Percentiles rank a stretch among this genome's conserved stretches.
phyloP scores from a whole-genome alignment of 1,284 basidiomycete genomes.

The Amanita bisporigera region DNA sequence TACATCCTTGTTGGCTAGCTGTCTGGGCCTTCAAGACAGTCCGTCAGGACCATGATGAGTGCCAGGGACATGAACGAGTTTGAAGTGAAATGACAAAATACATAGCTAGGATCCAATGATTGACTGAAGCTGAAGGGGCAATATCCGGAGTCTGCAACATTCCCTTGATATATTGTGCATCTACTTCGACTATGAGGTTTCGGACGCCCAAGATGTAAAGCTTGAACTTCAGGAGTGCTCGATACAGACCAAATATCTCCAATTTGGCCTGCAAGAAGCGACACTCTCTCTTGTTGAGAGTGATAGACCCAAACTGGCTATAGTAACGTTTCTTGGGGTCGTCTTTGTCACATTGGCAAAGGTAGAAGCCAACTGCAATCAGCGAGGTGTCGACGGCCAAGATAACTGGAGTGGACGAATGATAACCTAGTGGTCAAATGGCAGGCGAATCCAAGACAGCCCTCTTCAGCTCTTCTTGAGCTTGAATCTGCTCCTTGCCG shows the following conservation, averaged over 20 bases:
- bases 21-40: too few species aligned
- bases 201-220: too few species aligned
- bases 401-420: conserved; percentile 27
- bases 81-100: conserved; percentile 45
- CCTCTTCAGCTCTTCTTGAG: too few species aligned
- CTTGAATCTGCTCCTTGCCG: too few species aligned
- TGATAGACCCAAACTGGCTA: conserved; percentile 44
- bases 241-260: too few species aligned
- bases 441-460: too few species aligned
- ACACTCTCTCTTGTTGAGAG: conserved; percentile 43
- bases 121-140: conserved; percentile 43
- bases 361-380: conserved; percentile 43
- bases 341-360: conserved; percentile 36
- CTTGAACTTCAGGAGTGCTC: too few species aligned
- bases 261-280: too few species aligned
- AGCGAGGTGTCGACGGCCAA: conserved; percentile 43
- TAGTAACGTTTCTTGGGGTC: conserved; percentile 23
- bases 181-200: conserved; percentile 47
- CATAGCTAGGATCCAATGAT: conserved; percentile 50
- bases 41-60: conserved; percentile 37
- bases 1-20: too few species aligned
- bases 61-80: conserved; percentile 43
- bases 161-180: conserved; percentile 49
- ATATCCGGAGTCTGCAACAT: conserved; percentile 52
- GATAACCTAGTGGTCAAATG: too few species aligned